Base-by-base conservation (phyloP, 495 filamentous ascomycete species). In the Neurospora cerealis region DNA sequence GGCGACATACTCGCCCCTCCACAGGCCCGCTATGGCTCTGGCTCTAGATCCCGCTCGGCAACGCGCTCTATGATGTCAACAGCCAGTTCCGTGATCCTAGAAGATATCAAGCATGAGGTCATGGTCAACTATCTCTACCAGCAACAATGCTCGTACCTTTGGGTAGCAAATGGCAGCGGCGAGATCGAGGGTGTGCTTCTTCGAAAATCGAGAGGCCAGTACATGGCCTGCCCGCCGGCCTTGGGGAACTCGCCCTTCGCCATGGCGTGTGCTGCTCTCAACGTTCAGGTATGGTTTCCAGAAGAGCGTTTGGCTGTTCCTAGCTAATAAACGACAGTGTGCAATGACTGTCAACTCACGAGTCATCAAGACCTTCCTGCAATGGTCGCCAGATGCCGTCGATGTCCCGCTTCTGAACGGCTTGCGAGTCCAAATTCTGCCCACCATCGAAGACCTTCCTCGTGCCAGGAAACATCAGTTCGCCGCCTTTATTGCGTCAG, bases 91-190 rank as follows among this genome's bases (percentile, higher is more conserved):
- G 83, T 87, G 69, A 87, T 91, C 71, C 77, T 92, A 32, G 91
- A 93, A 73, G 91, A 93, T 74, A 92, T 94, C 79, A 93, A 92
- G 78, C 91, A 92, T 79, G 91, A 93, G 78, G 90, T 94, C 72
- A 94, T 94, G 92, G 91, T 91, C 48, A 93, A 92, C 78, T 93
- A 91, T 76, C 84, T 94, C 34, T 92, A 92, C 81, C 92, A 94
- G 77, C 91, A 93, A 78, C 91, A 93, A 80, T 91, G 89, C 71
- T 85, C 87, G 17, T 85, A 88, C 72, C 82, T 93, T 41, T 94
- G 92, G 92, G 88, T 93, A 13, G 88, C 87, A 40, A 89, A 92
- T 74, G 87, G 86, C 36, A 88, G 84, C 69, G 89, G 88, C 3
- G 86, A 90, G 75, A 80, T 89, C 28, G 92, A 94, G 78, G 92